phyloP scores from a whole-genome alignment of 371 early-diverging fungal species.

The Aphelidium insulamus region DNA sequence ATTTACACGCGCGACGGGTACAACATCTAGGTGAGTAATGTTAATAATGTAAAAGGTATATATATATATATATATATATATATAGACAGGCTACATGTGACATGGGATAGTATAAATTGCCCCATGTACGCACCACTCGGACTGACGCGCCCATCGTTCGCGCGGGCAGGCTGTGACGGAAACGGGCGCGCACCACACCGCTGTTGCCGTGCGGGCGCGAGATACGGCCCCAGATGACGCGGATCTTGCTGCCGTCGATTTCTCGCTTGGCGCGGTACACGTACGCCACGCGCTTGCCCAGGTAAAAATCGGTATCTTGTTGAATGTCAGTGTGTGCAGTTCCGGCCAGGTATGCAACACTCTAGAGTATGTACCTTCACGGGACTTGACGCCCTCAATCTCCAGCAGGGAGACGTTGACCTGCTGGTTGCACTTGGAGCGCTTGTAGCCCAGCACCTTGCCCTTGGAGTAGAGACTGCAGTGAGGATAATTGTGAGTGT shows the following conservation, averaged over 20 bases:
- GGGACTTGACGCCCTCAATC: constrained; percentile 75
- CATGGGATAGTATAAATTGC: too few species aligned
- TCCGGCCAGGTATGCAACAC: too few species aligned
- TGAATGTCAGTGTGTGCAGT: too few species aligned
- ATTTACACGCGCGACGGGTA: too few species aligned
- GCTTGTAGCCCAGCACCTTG: constrained; percentile 81
- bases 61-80: too few species aligned
- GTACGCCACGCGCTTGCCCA: constrained; percentile 56
- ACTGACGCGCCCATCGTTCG: constrained; percentile 73
- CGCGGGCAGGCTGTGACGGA: constrained; percentile 88
- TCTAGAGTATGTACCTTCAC: constrained; percentile 55
- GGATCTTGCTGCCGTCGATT: constrained; percentile 69
- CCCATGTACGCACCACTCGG: constrained; percentile 67
- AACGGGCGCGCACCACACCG: constrained; percentile 90
- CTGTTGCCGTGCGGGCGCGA: constrained; percentile 85
- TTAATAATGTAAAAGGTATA: too few species aligned
- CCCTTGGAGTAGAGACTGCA: constrained; percentile 95
- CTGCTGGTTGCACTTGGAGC: constrained; percentile 73
- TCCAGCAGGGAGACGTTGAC: constrained; percentile 73
- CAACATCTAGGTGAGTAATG: too few species aligned
- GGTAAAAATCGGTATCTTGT: constrained; percentile 42
- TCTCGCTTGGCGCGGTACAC: constrained; percentile 39
- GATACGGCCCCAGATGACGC: constrained; percentile 92
- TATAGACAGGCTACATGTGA: too few species aligned
- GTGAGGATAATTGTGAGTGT: too few species aligned